phyloP scores from a whole-genome alignment of 345 rosid genomes.

The Euphorbia peplus region DNA sequence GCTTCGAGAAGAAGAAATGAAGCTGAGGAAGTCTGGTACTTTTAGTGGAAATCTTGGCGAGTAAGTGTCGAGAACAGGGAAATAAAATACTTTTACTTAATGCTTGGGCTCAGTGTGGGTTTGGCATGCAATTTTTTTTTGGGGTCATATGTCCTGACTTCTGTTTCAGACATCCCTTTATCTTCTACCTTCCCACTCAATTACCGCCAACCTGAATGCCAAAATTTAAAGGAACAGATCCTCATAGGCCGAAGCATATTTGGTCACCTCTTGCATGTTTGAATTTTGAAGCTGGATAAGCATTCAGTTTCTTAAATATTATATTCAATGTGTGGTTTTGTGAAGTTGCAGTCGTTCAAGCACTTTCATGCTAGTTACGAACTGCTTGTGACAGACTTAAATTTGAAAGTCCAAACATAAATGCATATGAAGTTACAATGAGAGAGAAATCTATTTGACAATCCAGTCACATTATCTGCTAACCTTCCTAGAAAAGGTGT shows the following conservation, averaged over 20 bases:
- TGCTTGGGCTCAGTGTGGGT: background rate
- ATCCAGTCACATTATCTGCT: too few species aligned
- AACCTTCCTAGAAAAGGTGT: too few species aligned
- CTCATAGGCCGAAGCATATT: background rate
- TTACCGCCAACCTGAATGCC: background rate
- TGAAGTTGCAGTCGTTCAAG: background rate
- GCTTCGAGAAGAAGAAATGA: constrained; percentile 75
- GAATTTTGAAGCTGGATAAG: background rate
- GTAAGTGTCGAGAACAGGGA: constrained; percentile 43
- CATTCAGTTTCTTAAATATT: background rate
- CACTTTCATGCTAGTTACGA: background rate
- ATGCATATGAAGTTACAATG: background rate
- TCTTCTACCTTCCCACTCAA: background rate
- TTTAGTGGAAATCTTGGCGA: constrained; percentile 65
- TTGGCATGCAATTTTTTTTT: background rate
- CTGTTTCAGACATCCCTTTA: background rate
- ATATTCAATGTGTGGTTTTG: background rate
- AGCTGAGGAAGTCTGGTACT: constrained; percentile 71
- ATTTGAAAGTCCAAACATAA: background rate
- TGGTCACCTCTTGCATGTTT: background rate
- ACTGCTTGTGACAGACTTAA: background rate
- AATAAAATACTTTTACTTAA: background rate
- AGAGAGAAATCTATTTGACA: background rate
- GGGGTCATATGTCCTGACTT: background rate
- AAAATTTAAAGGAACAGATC: background rate